Conservation (phyloP, 1,284 basidiomycete species). For the Ganoderma multipileum region DNA sequence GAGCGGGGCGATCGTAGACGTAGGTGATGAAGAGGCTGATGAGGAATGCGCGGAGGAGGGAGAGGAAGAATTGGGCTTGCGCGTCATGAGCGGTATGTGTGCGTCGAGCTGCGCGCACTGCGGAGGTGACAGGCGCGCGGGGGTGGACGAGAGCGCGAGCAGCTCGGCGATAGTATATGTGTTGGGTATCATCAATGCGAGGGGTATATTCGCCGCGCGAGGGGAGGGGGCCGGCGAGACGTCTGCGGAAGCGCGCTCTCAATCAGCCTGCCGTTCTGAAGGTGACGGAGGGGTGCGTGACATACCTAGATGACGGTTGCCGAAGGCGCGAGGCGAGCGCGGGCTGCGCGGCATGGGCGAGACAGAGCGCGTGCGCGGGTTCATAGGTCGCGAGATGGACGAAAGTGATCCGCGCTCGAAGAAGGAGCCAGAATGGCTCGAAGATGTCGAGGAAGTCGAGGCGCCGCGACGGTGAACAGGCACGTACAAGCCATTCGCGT, state of each 20-base stretch:
- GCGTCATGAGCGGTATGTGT: conserved; percentile 27
- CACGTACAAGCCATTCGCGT: conserved; percentile 30
- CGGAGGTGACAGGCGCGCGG: conserved; percentile 26
- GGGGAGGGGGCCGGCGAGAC: not conserved
- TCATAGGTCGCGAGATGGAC: not conserved
- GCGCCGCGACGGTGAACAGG: conserved; percentile 37
- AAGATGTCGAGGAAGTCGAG: conserved; percentile 25
- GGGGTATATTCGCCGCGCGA: conserved; percentile 32
- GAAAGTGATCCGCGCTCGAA: conserved; percentile 8
- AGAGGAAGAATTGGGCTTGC: conserved; percentile 6
- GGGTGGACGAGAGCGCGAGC: conserved; percentile 34
- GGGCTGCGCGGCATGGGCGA: conserved; percentile 11
- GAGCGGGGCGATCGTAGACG: not conserved
- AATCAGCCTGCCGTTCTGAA: not conserved
- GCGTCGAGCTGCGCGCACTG: conserved; percentile 27
- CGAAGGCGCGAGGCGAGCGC: not conserved
- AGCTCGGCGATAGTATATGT: conserved; percentile 31
- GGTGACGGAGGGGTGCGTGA: not conserved
- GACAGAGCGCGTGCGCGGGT: conserved; percentile 15
- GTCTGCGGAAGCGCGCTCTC: conserved; percentile 11
- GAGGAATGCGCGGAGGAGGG: not conserved
- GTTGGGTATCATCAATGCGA: conserved; percentile 31
- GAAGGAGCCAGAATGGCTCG: conserved; percentile 16
- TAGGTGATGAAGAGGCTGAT: not conserved
- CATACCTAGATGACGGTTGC: conserved; percentile 16